Evolutionary conservation across 148 eudicot species (phyloP), one percentile per base, ranked within the genome.

Genomic region (Nepenthes mirabilis): DNA sequence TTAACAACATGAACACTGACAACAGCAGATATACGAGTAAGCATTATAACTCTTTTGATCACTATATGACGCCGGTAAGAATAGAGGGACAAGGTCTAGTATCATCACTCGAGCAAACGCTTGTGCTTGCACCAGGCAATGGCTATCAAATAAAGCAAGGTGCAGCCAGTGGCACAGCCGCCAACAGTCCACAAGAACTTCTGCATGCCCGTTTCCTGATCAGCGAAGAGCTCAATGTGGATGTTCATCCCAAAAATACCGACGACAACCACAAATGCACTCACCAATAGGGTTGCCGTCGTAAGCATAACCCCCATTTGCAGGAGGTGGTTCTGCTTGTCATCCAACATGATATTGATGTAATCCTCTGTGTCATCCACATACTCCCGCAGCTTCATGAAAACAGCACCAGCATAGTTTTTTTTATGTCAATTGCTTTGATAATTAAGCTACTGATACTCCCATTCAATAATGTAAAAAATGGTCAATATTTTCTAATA

Each of bases 351-450:
- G 4, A 93, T 93, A 70, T 93, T 93, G 71, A 93, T 93, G 78
- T 89, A 93, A 69, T 93, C 99, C 73, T 93, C 99, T 0, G 99
- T 93, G 82, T 93, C 99, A 54, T 89, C 99, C 50, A 93, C 99
- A 49, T 93, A 93, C 76, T 93, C 99, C 69, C 96, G 70, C 71
- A 93, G 82, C 99, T 93, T 36, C 36, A 33, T 1, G 7, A 3
- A 55, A 55, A 68, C 50, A 54, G 11, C 35, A 12, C 34, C n/a
- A 53, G 14, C 50, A 52, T 2, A 52, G 14, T 23, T 23, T 23
- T 23, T 23, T 23, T 23, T 23, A 23, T 23, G 23, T 23, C 23
- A 45, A 45, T 11, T 11, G 8, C 23, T 23, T 23, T 23, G 23
- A 23, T 23, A 23, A 23, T 23, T 23, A 0, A 23, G 23, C 23